Evolutionary conservation across 352 stramenopile species (phyloP).

Genomic region (Globisporangium splendens): DNA sequence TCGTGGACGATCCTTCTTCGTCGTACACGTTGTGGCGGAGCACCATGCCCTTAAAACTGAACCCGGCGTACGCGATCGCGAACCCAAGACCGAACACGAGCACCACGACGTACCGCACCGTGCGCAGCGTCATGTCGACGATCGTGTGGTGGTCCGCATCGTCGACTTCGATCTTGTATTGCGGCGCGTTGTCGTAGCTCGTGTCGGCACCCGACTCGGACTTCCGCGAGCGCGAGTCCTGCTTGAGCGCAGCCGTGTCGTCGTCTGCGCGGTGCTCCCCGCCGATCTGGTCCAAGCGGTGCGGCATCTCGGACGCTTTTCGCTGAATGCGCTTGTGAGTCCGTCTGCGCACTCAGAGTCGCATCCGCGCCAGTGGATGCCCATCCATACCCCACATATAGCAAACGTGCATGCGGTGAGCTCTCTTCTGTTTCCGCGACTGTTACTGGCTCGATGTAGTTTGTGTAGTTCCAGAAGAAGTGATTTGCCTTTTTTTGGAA

Average conservation of each 20-base stretch:
- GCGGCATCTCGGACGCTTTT: not conserved
- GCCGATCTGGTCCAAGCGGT: conserved; percentile 10
- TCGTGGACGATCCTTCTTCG: conserved; percentile 8
- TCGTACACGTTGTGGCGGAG: conserved; percentile 11
- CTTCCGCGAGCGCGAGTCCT: conserved; percentile 1
- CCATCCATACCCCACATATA: no score
- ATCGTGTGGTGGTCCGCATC: conserved; percentile 19
- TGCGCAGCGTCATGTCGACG: conserved; percentile 21
- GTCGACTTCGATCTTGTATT: conserved; percentile 11
- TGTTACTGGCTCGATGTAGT: no score
- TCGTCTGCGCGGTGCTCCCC: conserved; percentile 1
- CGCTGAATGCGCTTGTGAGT: conserved; percentile 6
- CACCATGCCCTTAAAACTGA: conserved; percentile 15
- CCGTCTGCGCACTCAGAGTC: not conserved
- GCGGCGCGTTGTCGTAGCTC: not conserved
- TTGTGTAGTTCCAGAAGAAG: no score
- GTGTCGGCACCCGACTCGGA: conserved; percentile 5
- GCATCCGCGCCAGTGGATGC: no score
- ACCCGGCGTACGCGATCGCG: conserved; percentile 1
- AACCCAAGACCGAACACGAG: conserved; percentile 16
- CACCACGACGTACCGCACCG: conserved; percentile 17
- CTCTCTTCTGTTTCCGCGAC: no score
- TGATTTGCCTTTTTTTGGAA: no score
- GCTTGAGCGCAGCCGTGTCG: not conserved
- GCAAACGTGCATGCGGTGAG: no score